Evolutionary conservation across 768 basidiomycete genomes (phyloP), one percentile per base, ranked within the genome.

Genomic region (Heimioporus sp.): DNA sequence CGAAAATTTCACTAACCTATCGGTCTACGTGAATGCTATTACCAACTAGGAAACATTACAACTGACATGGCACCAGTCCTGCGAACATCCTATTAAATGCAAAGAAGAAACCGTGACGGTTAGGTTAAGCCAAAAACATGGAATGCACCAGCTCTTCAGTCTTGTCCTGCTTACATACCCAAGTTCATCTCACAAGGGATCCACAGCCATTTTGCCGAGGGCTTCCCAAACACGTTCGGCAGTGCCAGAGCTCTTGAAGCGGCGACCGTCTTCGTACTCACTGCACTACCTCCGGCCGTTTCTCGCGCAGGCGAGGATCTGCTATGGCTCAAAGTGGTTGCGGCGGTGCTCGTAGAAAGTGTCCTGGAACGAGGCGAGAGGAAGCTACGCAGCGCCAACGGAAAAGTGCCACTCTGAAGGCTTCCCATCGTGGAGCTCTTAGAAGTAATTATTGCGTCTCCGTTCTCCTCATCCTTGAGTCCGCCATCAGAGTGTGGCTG

Each of bases 201-300:
- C 54, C 30, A 67, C 54, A 10, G 31, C 63, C 63, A 66, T 66
- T 45, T 59, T 65, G 28, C 39, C 65, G 32, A 67, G 48, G 4
- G 56, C 61, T 50, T 61, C 54, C 58, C 40, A 57, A 34, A 67
- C 52, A 10, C 17, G 35, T 24, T 58, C 51, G 9, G 56, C 17
- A 30, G 46, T 16, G 13, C 52, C 52, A 24, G 24, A 24, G 13
- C 59, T 42, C 15, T 40, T 12, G n/a, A 28, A 11, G 15, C 30
- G 11, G 46, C 5, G 10, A 36, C 41, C 37, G 13, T 39, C 9
- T 32, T 36, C 41, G n/a, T n/a, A n/a, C n/a, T n/a, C n/a, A n/a
- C n/a, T n/a, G n/a, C n/a, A n/a, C n/a, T n/a, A n/a, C n/a, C n/a
- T n/a, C n/a, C n/a, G n/a, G n/a, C n/a, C n/a, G n/a, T n/a, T n/a